Evolutionary conservation across 116 monocot genomes (phyloP).

Genomic region (Posidonia oceanica): DNA sequence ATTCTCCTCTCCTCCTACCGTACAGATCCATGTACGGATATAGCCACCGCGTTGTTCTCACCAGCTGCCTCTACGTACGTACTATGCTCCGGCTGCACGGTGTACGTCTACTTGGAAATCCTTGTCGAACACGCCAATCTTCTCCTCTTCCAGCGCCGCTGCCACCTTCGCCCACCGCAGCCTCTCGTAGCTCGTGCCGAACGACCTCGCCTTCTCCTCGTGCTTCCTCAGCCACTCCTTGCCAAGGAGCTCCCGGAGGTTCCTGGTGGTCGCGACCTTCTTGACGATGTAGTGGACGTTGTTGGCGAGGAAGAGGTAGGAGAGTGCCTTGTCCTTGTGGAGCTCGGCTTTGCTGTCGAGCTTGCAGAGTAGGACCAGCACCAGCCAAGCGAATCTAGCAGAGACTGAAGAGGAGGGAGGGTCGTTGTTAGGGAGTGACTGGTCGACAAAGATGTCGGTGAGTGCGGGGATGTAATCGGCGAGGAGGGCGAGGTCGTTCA

Average conservation of each 20-base stretch:
- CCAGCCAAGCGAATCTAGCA: constrained; percentile 15
- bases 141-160: background rate
- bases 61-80: no score
- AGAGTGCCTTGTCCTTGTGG: constrained; percentile 24
- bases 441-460: constrained; percentile 27
- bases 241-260: constrained; percentile 26
- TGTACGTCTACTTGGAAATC: constrained; percentile 4
- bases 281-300: constrained; percentile 43
- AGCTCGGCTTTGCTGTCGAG: constrained; percentile 36
- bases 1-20: no score
- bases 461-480: constrained; percentile 32
- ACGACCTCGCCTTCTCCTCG: constrained; percentile 18
- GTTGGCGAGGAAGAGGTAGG: constrained; percentile 65
- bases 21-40: no score
- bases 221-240: constrained; percentile 34
- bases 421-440: background rate
- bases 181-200: constrained; percentile 20
- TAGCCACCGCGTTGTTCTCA: no score
- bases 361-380: constrained; percentile 44
- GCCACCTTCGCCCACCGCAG: constrained; percentile 16
- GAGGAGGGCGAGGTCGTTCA: constrained; percentile 43
- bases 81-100: no score
- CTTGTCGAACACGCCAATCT: constrained; percentile 12
- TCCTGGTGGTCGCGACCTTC: constrained; percentile 21
- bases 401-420: background rate